Conservation (phyloP, 2,329 filamentous ascomycete species). For the Ilyonectria sp. region DNA sequence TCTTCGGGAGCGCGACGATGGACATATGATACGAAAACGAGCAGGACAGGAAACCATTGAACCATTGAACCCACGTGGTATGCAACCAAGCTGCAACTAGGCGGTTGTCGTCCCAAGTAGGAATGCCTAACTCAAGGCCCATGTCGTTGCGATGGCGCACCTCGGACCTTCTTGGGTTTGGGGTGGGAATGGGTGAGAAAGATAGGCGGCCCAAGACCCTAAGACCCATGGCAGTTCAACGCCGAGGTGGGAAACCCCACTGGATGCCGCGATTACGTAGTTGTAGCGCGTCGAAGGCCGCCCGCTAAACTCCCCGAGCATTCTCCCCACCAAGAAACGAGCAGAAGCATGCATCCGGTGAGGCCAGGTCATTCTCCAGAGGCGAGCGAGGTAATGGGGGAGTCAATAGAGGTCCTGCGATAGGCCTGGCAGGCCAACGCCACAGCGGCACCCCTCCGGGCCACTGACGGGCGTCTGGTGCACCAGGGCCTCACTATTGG, state of each 20-base stretch:
- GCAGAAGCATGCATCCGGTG: neutral
- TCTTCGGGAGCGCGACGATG: slow-evolving; percentile 28
- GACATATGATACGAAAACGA: slow-evolving; percentile 33
- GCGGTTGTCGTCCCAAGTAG: slow-evolving; percentile 15
- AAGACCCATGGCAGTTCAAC: slow-evolving; percentile 23
- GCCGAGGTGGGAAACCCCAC: slow-evolving; percentile 28
- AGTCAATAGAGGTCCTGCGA: slow-evolving; percentile 17
- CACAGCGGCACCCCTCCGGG: slow-evolving; percentile 19
- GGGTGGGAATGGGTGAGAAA: slow-evolving; percentile 27
- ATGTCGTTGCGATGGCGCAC: slow-evolving; percentile 17
- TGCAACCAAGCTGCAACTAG: slow-evolving; percentile 23
- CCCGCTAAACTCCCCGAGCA: slow-evolving; percentile 13
- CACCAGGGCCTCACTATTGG: slow-evolving; percentile 16
- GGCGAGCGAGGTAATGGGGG: neutral
- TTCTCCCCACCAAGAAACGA: slow-evolving; percentile 12
- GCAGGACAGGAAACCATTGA: slow-evolving; percentile 13
- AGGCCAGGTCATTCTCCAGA: slow-evolving; percentile 5
- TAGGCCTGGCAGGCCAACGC: slow-evolving; percentile 16
- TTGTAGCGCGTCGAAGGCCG: slow-evolving; percentile 12
- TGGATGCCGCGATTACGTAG: slow-evolving; percentile 36
- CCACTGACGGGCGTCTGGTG: slow-evolving; percentile 12
- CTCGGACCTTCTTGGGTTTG: slow-evolving; percentile 9
- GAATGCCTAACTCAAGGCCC: slow-evolving; percentile 8
- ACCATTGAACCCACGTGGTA: slow-evolving; percentile 30
- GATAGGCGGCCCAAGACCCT: slow-evolving; percentile 5